Conservation (phyloP, 2,329 filamentous ascomycete genomes). For the Blumeria graminis region DNA sequence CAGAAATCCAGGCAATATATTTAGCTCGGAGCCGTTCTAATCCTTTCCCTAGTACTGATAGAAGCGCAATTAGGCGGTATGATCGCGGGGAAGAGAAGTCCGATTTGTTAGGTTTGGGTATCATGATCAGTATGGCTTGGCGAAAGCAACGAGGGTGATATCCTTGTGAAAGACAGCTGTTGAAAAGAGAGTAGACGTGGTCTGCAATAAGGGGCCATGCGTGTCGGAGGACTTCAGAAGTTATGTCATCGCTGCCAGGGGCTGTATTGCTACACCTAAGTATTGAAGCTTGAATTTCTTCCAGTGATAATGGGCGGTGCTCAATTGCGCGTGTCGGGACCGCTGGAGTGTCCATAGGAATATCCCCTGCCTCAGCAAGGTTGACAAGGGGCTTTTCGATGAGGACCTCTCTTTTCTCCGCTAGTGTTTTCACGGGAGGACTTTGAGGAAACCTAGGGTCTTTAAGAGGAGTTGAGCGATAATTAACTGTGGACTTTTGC, state of each 20-base stretch:
- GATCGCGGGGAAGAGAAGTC: neutral
- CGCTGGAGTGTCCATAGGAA: neutral
- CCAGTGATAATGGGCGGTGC: neutral
- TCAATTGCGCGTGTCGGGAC: neutral
- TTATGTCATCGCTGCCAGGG: neutral
- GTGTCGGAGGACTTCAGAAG: neutral
- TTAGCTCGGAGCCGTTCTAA: neutral
- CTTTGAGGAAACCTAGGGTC: neutral
- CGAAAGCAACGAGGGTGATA: neutral
- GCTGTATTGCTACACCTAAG: neutral
- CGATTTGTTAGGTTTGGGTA: neutral
- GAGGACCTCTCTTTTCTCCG: neutral
- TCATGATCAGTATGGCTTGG: neutral
- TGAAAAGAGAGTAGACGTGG: neutral
- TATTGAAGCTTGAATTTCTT: neutral
- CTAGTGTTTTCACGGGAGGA: neutral
- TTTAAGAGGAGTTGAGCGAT: neutral
- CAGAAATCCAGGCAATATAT: neutral
- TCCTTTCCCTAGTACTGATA: neutral
- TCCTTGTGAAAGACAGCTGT: neutral
- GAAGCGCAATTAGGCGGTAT: neutral
- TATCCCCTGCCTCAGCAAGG: neutral
- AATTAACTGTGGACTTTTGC: neutral
- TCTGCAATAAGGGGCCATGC: neutral
- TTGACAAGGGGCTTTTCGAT: neutral